These are phyloP conservation scores for Symbiodinium pilosum DNA, from an alignment of 73 alveolate genomes.

Conservation along the genomic window DNA sequence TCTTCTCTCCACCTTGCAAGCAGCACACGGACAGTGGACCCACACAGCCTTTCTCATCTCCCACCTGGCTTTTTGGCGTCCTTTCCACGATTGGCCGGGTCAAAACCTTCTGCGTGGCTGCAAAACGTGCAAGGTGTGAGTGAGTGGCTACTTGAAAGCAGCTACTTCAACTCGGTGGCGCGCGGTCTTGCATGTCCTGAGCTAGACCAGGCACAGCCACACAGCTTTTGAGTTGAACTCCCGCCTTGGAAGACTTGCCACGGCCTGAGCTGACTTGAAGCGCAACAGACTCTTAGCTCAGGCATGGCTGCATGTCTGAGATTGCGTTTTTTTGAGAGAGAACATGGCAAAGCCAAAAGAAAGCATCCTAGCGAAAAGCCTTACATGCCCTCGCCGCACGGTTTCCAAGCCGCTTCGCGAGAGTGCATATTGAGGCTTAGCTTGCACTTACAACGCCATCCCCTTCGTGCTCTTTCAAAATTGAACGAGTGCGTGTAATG, in stretches of 20 bases:
- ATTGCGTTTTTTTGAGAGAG: background rate
- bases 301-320: background rate
- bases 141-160: background rate
- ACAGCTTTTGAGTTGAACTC: background rate
- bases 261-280: background rate
- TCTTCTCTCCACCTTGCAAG: constrained; percentile 65
- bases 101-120: background rate
- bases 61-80: background rate
- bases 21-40: background rate
- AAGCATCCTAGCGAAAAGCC: no score
- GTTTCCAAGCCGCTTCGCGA: no score
- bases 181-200: background rate
- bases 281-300: background rate
- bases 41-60: background rate
- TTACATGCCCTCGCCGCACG: no score
- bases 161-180: background rate
- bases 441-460: no score
- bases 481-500: no score
- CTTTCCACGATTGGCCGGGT: background rate
- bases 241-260: constrained; percentile 20
- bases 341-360: background rate
- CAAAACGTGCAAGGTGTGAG: background rate
- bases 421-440: no score
- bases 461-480: no score
- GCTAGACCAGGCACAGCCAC: background rate